Evolutionary conservation across 108 stramenopile species (phyloP).

Genomic region (Nannochloropsis oceanica): DNA sequence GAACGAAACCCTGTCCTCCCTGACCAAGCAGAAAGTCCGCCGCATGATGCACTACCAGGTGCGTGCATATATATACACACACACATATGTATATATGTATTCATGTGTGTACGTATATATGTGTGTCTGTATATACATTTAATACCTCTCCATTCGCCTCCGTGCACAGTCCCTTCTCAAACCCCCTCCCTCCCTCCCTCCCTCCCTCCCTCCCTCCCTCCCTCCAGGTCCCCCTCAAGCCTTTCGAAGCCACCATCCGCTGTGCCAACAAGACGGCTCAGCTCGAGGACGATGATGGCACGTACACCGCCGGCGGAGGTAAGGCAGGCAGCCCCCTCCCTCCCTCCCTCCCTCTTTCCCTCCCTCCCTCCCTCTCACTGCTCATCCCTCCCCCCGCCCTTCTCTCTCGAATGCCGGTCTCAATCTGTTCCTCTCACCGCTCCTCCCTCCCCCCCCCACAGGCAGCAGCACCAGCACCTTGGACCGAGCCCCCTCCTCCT

Average conservation of each 20-base stretch:
- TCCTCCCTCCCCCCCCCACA: neutral
- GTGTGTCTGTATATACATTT: no score
- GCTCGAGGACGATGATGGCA: neutral
- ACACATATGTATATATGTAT: no score
- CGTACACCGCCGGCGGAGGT: neutral
- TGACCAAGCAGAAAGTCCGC: slow-evolving; percentile 10
- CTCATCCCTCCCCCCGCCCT: neutral
- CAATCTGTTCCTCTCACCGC: neutral
- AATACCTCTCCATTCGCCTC: neutral
- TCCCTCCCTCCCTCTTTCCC: neutral
- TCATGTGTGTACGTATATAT: no score
- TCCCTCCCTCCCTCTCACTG: neutral
- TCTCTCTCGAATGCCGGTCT: no score
- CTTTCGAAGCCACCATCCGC: neutral
- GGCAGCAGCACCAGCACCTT: neutral
- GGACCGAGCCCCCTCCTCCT: no score
- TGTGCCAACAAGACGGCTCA: neutral
- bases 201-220: neutral
- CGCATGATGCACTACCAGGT: slow-evolving; percentile 36
- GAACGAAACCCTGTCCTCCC: neutral
- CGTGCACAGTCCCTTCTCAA: neutral
- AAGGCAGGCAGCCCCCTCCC: neutral
- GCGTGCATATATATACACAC: no score
- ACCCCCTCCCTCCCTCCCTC: neutral
- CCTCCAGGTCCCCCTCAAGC: neutral